Evolutionary conservation across 2,329 filamentous ascomycete species (phyloP).

Genomic region (Colletotrichum incanum): DNA sequence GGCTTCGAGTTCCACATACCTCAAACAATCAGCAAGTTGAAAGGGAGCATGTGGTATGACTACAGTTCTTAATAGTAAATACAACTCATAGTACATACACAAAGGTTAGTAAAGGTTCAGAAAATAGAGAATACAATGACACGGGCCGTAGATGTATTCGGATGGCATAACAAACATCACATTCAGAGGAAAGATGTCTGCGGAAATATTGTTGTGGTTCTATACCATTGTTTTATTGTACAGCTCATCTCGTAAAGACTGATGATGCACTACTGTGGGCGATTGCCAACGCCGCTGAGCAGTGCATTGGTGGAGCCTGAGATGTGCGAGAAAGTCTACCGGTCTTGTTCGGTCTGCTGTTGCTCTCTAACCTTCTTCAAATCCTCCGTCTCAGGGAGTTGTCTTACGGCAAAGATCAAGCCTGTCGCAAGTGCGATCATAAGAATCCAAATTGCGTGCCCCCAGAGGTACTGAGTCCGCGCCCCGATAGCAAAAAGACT

Average conservation of each 20-base stretch:
- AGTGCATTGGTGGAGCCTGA: background rate
- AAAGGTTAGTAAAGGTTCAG: background rate
- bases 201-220: background rate
- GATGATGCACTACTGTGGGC: background rate
- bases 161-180: background rate
- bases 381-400: conserved; percentile 2
- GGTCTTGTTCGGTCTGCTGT: background rate
- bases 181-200: background rate
- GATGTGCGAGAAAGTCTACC: background rate
- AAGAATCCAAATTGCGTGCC: conserved; percentile 60
- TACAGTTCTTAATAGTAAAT: background rate
- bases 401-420: conserved; percentile 20
- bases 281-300: background rate
- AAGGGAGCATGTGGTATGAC: no score
- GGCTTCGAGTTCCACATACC: background rate
- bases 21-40: background rate
- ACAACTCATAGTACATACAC: background rate
- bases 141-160: no score
- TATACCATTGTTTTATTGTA: background rate
- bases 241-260: background rate
- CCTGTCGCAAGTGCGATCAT: background rate
- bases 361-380: conserved; percentile 9
- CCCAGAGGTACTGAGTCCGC: conserved; percentile 71
- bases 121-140: background rate
- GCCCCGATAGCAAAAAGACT: conserved; percentile 79